Percentiles rank a stretch among this genome's conserved stretches.
Evolutionary conservation across 2,329 filamentous ascomycete species (phyloP).

Genomic region (Chaetomiaceae sp.): DNA sequence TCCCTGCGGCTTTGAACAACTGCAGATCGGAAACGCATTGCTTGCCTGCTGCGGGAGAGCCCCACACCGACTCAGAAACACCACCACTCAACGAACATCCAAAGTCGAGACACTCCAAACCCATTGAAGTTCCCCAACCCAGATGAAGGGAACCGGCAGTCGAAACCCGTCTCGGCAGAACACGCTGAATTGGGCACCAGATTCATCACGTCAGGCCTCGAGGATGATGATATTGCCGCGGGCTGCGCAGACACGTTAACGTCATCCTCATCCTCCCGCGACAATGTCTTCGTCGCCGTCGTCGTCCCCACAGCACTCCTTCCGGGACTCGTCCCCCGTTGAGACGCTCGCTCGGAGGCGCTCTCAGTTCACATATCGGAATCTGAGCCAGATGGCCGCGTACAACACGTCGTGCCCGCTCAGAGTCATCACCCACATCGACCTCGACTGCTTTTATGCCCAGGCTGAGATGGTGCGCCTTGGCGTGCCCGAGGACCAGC

Average conservation of each 20-base stretch:
- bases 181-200: not conserved
- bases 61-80: too few relatives aligned
- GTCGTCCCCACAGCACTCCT: too few relatives aligned
- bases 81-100: too few relatives aligned
- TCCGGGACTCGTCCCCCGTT: conserved; percentile 34
- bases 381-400: conserved; percentile 70
- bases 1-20: too few relatives aligned
- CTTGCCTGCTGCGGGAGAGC: too few relatives aligned
- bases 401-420: conserved; percentile 71
- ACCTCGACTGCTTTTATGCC: conserved; percentile 95
- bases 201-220: not conserved
- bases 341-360: conserved; percentile 33
- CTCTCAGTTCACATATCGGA: conserved; percentile 80
- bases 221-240: conserved; percentile 12
- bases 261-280: too few relatives aligned
- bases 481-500: conserved; percentile 65
- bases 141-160: not conserved
- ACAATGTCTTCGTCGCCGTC: conserved; percentile 30
- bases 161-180: not conserved
- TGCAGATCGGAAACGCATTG: too few relatives aligned
- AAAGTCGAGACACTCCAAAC: too few relatives aligned
- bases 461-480: conserved; percentile 94
- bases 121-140: too few relatives aligned
- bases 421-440: conserved; percentile 83
- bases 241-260: not conserved